Evolutionary conservation across 1,284 basidiomycete species (phyloP), one percentile per base, ranked within the genome.

Genomic region (Apiotrichum domesticum): DNA sequence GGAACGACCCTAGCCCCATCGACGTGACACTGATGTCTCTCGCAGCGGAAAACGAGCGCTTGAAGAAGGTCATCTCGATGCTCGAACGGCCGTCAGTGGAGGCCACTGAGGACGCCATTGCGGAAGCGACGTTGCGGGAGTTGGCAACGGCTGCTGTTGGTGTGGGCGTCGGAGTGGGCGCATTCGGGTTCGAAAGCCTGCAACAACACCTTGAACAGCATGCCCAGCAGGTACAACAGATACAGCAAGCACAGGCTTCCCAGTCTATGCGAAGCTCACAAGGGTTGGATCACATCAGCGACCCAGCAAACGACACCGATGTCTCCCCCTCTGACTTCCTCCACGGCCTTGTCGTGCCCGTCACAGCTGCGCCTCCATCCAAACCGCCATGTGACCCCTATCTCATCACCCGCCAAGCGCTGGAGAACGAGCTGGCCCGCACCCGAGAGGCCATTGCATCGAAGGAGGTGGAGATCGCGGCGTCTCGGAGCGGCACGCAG

Each of bases 101-200:
- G 34, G 56, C 48, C 15, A 49, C 41, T 33, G 57, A 45, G 7
- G 47, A 50, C 33, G 37, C 46, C 3, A 54, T 58, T 14, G 50
- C 52, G 13, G 57, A 62, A 40, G 46, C 56, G 14, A 63, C 61
- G 0, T 40, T 65, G 45, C 55, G 63, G 11, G 63, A 65, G 37
- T 55, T 65, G 2, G 63, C 63, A 1, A 53, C 57, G 0, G 63
- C 63, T 3, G 63, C 63, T 0, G 59, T 59, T 7, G 54, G 51
- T 33, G 55, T 46, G 14, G 35, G 42, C 3, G 45, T 39, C 13
- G 21, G 21, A 21, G 40, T 52, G 6, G 54, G 45, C 14, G 43
- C 41, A 10, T 57, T 52, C 5, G 48, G 47, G 11, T 59, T 64
- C 40, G 59, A 61, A 47, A 51, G 52, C 29, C 55, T 64, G 11